phyloP scores from a whole-genome alignment of 768 basidiomycete species.

The Kwoniella dejecticola region DNA sequence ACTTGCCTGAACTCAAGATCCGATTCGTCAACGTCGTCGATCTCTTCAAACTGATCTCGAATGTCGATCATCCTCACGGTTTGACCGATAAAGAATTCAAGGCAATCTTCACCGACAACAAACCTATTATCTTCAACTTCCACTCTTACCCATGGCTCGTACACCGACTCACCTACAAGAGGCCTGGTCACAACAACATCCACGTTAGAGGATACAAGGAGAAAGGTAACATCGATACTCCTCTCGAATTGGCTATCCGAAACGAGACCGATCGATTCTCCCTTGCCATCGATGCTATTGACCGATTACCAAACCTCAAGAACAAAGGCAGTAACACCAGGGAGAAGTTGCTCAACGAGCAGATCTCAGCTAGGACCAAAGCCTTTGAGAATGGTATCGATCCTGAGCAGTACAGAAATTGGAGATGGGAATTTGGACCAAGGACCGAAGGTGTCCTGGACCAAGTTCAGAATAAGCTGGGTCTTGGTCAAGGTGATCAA shows the following conservation, averaged over 20 bases:
- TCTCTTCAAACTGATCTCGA: constrained; percentile 74
- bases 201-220: constrained; percentile 46
- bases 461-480: constrained; percentile 18
- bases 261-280: constrained; percentile 42
- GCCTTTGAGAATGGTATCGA: constrained; percentile 52
- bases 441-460: constrained; percentile 23
- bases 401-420: constrained; percentile 30
- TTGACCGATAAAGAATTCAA: constrained; percentile 39
- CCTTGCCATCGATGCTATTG: constrained; percentile 51
- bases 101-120: constrained; percentile 49
- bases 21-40: constrained; percentile 89
- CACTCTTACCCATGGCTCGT: constrained; percentile 64
- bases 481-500: constrained; percentile 15
- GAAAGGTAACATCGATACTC: constrained; percentile 50
- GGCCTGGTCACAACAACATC: constrained; percentile 36
- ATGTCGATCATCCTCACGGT: constrained; percentile 59
- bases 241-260: constrained; percentile 40
- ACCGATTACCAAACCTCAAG: constrained; percentile 37
- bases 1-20: constrained; percentile 62
- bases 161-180: constrained; percentile 45
- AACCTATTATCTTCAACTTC: constrained; percentile 72
- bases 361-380: constrained; percentile 40
- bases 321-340: constrained; percentile 41
- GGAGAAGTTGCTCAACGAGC: constrained; percentile 43
- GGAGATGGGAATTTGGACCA: constrained; percentile 38